Evolutionary conservation across 768 basidiomycete genomes (phyloP).

Genomic region (Hericium rajendrae): DNA sequence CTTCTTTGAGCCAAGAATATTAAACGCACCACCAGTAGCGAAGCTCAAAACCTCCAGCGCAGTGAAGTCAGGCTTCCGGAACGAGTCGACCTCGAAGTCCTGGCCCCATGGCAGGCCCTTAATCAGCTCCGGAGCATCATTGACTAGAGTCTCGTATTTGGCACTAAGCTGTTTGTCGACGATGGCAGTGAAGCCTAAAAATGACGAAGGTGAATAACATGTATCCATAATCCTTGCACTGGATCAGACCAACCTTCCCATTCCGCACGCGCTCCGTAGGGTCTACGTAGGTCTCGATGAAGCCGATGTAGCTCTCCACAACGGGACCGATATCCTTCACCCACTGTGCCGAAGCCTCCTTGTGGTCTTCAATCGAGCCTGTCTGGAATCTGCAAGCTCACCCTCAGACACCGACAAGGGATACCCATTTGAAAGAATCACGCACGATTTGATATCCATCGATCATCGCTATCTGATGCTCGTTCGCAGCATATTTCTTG

Average conservation of each 20-base stretch:
- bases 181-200: conserved; percentile 68
- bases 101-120: conserved; percentile 76
- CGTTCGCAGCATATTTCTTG: conserved; percentile 63
- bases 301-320: conserved; percentile 83
- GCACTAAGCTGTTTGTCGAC: conserved; percentile 78
- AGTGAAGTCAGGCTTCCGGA: conserved; percentile 83
- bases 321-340: conserved; percentile 82
- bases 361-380: conserved; percentile 74
- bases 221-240: too few relatives aligned
- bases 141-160: conserved; percentile 72
- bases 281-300: conserved; percentile 74
- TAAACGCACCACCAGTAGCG: conserved; percentile 61
- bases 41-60: conserved; percentile 77
- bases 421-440: neutral
- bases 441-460: conserved; percentile 72
- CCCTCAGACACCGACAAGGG: neutral
- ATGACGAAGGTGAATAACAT: too few relatives aligned
- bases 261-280: conserved; percentile 84
- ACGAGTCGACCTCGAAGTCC: conserved; percentile 40
- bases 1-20: too few relatives aligned
- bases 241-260: conserved; percentile 60
- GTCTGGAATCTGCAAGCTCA: conserved; percentile 48
- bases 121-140: conserved; percentile 69
- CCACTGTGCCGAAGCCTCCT: conserved; percentile 70
- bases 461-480: conserved; percentile 64